Percentiles rank a stretch among this genome's conserved stretches.
Evolutionary conservation across 306 rosid species (phyloP).

Genomic region (Lupinus albus): DNA sequence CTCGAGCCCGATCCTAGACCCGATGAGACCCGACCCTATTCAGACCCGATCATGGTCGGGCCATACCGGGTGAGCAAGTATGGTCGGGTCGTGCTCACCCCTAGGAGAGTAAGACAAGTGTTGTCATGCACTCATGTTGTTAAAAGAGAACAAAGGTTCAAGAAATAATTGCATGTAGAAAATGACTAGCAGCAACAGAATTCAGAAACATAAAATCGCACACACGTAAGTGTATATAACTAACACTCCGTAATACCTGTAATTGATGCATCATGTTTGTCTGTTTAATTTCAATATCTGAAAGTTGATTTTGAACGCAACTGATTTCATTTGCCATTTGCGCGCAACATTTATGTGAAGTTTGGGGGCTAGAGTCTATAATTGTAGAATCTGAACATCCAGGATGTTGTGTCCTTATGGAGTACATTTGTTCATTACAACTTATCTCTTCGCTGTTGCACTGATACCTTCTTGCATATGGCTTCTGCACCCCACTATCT

Average conservation of each 20-base stretch:
- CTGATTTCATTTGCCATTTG: constrained; percentile 68
- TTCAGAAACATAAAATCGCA: constrained; percentile 22
- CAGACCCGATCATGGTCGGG: too few species aligned
- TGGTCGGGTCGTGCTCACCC: too few species aligned
- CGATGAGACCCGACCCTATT: too few species aligned
- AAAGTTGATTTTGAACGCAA: constrained; percentile 70
- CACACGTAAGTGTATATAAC: background rate
- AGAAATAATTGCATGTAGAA: constrained; percentile 11
- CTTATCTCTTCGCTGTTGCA: constrained; percentile 46
- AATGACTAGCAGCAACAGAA: constrained; percentile 17
- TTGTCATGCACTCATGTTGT: background rate
- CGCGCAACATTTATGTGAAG: constrained; percentile 57
- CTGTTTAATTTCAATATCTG: constrained; percentile 77
- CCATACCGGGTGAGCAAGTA: too few species aligned
- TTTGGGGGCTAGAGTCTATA: constrained; percentile 58
- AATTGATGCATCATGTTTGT: constrained; percentile 67
- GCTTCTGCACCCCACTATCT: constrained; percentile 45
- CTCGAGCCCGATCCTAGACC: too few species aligned
- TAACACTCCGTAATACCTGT: constrained; percentile 53
- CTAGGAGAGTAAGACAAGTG: background rate
- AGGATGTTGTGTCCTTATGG: constrained; percentile 53
- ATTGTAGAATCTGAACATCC: constrained; percentile 69
- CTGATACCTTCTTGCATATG: constrained; percentile 49
- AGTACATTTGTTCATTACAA: constrained; percentile 51
- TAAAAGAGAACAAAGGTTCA: constrained; percentile 29